These are phyloP conservation scores for Ligustrum vulgare DNA, from an alignment of 257 asterid genomes.

Conservation along the genomic window DNA sequence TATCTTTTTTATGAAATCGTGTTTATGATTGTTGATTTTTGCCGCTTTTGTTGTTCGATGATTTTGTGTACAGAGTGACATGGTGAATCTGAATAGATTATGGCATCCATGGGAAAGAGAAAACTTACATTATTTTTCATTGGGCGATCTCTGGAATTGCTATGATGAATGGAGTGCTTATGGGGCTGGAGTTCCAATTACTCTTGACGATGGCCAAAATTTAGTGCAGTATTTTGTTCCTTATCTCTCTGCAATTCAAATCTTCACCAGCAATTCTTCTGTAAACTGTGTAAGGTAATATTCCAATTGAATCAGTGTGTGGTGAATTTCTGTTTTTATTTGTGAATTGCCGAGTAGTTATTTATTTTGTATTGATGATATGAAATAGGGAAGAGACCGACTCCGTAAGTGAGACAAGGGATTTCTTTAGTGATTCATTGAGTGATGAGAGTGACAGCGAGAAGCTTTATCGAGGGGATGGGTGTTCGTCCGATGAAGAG, in stretches of 20 bases:
- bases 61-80: slow-evolving; percentile 53
- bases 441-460: slow-evolving; percentile 78
- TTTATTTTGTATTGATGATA: not conserved
- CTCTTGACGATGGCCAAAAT: slow-evolving; percentile 63
- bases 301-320: not conserved
- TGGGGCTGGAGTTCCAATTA: slow-evolving; percentile 85
- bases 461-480: slow-evolving; percentile 65
- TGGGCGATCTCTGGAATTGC: slow-evolving; percentile 83
- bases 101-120: slow-evolving; percentile 98
- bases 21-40: not conserved
- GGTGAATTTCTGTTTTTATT: too few relatives aligned
- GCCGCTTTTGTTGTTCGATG: not conserved
- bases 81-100: slow-evolving; percentile 73
- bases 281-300: slow-evolving; percentile 64
- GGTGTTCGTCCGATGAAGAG: slow-evolving; percentile 67
- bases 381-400: slow-evolving; percentile 51
- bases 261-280: slow-evolving; percentile 79
- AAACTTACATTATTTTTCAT: slow-evolving; percentile 72
- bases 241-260: slow-evolving; percentile 94
- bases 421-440: slow-evolving; percentile 64
- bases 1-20: not conserved
- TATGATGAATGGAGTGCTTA: slow-evolving; percentile 94
- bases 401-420: slow-evolving; percentile 58
- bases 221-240: slow-evolving; percentile 84
- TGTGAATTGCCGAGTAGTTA: not conserved